phyloP scores from a whole-genome alignment of 176 grass and related monocot genomes.

The bread wheat (Triticum aestivum) region IWGSC_CS_RefSeq_v2.1 NC_057796.1:193544165-193544664 shows the following conservation, averaged over 20 bases:
- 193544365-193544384: background rate
- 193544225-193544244: too few species aligned
- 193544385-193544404: background rate
- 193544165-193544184: slow-evolving; percentile 5
- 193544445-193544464: background rate
- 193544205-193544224: too few species aligned
- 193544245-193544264: too few species aligned
- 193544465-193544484: slow-evolving; percentile 5
- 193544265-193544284: too few species aligned
- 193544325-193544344: background rate
- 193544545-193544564: slow-evolving; percentile 61
- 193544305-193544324: too few species aligned
- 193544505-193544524: background rate
- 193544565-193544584: slow-evolving; percentile 71
- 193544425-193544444: background rate
- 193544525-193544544: background rate
- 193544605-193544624: slow-evolving; percentile 60
- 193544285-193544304: too few species aligned
- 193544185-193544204: too few species aligned
- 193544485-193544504: background rate
- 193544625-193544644: slow-evolving; percentile 75
- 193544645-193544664: slow-evolving; percentile 56
- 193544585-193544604: slow-evolving; percentile 62
- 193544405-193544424: background rate
- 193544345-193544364: background rate